phyloP scores from a whole-genome alignment of 2,329 filamentous ascomycete species.

The Coniochaeta hoffmannii region DNA sequence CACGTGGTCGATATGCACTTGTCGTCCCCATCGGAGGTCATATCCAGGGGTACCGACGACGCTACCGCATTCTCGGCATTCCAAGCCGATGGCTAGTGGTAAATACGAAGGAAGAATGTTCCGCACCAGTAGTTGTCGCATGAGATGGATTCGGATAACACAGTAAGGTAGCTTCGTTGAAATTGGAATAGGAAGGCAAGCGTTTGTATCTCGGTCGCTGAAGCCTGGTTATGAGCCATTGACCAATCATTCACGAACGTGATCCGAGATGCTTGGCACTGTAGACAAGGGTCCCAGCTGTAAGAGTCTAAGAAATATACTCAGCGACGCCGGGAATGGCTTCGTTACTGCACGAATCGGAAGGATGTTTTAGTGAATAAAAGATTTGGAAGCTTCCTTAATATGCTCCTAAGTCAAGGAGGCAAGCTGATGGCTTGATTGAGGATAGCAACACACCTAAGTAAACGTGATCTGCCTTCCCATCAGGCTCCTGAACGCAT shows the following conservation, averaged over 20 bases:
- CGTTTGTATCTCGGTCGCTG: not conserved
- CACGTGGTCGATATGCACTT: not conserved
- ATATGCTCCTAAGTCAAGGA: not conserved
- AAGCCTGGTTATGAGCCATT: not conserved
- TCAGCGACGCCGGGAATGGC: not conserved
- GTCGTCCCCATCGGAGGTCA: not conserved
- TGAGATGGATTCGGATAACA: too few relatives aligned
- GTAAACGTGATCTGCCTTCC: conserved; percentile 61
- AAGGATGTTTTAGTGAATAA: too few relatives aligned
- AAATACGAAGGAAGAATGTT: not conserved
- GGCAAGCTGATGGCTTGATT: not conserved
- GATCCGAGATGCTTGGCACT: not conserved
- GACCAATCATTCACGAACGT: conserved; percentile 4
- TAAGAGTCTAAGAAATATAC: not conserved
- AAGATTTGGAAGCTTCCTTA: not conserved
- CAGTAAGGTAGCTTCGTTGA: too few relatives aligned
- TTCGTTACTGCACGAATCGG: too few relatives aligned
- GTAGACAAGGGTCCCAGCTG: not conserved
- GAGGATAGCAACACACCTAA: conserved; percentile 3
- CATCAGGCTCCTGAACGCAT: conserved; percentile 73
- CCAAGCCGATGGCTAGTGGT: not conserved
- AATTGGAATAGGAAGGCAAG: not conserved
- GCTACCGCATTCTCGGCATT: not conserved
- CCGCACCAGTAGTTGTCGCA: too few relatives aligned
- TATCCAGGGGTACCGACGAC: not conserved